Evolutionary conservation across 257 asterid species (phyloP).

Genomic region (Solanum habrochaites): DNA sequence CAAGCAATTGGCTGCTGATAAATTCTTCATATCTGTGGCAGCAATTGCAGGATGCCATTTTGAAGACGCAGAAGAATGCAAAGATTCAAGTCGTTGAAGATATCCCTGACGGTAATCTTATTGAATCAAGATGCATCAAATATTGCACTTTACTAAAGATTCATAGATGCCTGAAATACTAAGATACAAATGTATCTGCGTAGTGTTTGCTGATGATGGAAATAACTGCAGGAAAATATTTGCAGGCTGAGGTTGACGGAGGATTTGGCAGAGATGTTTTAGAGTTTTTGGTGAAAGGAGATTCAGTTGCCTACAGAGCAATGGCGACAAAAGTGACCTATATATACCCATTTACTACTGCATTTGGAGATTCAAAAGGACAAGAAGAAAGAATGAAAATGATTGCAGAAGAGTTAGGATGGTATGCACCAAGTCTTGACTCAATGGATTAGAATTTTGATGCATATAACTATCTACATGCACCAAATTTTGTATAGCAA

Average conservation of each 20-base stretch:
- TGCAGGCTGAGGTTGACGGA: constrained; percentile 87
- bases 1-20: neutral
- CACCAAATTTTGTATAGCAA: neutral
- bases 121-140: too few relatives aligned
- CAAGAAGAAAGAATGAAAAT: constrained; percentile 63
- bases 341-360: constrained; percentile 85
- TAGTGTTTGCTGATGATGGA: neutral
- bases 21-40: constrained; percentile 6
- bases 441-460: constrained; percentile 35
- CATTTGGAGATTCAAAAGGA: constrained; percentile 91
- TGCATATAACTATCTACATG: neutral
- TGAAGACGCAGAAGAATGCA: constrained; percentile 71
- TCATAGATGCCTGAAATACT: neutral
- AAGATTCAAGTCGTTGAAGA: constrained; percentile 59
- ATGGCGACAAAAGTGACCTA: constrained; percentile 86
- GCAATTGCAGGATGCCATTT: constrained; percentile 62
- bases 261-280: constrained; percentile 83
- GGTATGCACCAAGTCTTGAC: constrained; percentile 81
- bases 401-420: constrained; percentile 55
- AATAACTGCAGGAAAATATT: constrained; percentile 45
- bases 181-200: neutral
- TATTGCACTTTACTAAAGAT: neutral
- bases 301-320: constrained; percentile 57
- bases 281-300: constrained; percentile 67
- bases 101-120: constrained; percentile 35